These are phyloP conservation scores for Citrus unshiu DNA, from an alignment of 345 rosid genomes.

Conservation along the genomic window DNA sequence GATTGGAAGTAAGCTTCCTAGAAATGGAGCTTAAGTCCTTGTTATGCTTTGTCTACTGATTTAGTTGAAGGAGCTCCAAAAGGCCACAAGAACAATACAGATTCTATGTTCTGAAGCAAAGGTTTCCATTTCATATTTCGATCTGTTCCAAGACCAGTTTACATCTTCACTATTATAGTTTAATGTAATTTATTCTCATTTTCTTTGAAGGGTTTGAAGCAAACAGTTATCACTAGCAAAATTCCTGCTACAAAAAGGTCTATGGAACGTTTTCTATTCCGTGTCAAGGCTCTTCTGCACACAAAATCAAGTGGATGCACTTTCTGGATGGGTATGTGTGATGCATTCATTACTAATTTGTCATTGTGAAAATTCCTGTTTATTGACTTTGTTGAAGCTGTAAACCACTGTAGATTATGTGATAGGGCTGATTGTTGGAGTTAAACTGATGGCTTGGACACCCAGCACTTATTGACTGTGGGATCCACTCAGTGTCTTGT, in stretches of 20 bases:
- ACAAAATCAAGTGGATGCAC: slow-evolving; percentile 60
- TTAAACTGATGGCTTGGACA: not conserved
- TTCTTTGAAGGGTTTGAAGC: slow-evolving; percentile 62
- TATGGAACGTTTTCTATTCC: slow-evolving; percentile 78
- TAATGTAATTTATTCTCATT: slow-evolving; percentile 12
- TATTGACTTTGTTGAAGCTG: not conserved
- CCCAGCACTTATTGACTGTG: not conserved
- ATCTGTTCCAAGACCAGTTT: not conserved
- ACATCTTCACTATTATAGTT: not conserved
- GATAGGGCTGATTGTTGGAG: not conserved
- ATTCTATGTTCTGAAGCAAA: slow-evolving; percentile 89
- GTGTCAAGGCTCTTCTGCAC: slow-evolving; percentile 80
- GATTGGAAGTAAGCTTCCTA: not conserved
- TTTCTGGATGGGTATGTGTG: slow-evolving; percentile 81
- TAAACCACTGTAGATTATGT: not conserved
- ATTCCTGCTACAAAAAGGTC: slow-evolving; percentile 77
- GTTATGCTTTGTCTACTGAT: slow-evolving; percentile 3
- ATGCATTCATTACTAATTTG: not conserved
- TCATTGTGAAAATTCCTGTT: not conserved
- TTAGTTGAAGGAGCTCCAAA: slow-evolving; percentile 82
- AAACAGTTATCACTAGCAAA: slow-evolving; percentile 67
- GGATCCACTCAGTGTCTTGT: not conserved
- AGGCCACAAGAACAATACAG: slow-evolving; percentile 86
- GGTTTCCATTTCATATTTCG: slow-evolving; percentile 35
- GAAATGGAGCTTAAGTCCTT: not conserved